phyloP scores from a whole-genome alignment of 768 basidiomycete species.

The Gymnopilus dilepis region DNA sequence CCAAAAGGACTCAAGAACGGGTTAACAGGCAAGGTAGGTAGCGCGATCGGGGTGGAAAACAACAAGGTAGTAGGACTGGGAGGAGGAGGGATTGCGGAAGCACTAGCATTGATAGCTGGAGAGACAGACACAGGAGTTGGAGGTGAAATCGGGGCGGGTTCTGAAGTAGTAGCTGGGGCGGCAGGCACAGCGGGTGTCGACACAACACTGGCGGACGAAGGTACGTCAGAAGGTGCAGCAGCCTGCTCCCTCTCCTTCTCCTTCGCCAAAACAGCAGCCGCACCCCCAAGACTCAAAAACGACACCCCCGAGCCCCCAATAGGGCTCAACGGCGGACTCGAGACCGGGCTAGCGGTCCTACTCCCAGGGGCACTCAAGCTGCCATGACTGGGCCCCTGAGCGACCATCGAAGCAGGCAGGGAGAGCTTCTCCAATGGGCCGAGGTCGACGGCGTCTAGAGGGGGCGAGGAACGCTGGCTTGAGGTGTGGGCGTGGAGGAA shows the following conservation, averaged over 20 bases:
- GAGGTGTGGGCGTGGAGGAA: background rate
- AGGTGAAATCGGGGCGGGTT: background rate
- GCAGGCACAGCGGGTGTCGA: background rate
- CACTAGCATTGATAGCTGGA: background rate
- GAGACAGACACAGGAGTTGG: background rate
- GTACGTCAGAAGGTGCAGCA: too few relatives aligned
- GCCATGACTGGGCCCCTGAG: too few relatives aligned
- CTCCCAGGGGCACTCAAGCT: conserved; percentile 4
- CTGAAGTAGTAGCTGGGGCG: background rate
- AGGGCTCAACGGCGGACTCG: conserved; percentile 13
- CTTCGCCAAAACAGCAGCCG: too few relatives aligned
- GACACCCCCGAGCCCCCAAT: background rate
- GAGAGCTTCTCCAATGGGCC: conserved; percentile 20
- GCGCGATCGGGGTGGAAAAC: conserved; percentile 11
- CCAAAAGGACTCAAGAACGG: conserved; percentile 1
- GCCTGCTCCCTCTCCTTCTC: background rate
- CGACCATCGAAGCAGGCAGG: conserved; percentile 8
- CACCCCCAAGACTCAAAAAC: background rate
- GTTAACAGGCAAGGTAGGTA: conserved; percentile 1
- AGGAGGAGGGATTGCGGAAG: background rate
- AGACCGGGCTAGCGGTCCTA: conserved; percentile 8
- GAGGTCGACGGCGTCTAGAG: conserved; percentile 26
- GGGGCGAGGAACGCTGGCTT: conserved; percentile 13
- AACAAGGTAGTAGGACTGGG: conserved; percentile 12
- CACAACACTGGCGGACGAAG: too few relatives aligned